Conservation (phyloP, 495 filamentous ascomycete genomes). For the Entonaema liquescens region DNA sequence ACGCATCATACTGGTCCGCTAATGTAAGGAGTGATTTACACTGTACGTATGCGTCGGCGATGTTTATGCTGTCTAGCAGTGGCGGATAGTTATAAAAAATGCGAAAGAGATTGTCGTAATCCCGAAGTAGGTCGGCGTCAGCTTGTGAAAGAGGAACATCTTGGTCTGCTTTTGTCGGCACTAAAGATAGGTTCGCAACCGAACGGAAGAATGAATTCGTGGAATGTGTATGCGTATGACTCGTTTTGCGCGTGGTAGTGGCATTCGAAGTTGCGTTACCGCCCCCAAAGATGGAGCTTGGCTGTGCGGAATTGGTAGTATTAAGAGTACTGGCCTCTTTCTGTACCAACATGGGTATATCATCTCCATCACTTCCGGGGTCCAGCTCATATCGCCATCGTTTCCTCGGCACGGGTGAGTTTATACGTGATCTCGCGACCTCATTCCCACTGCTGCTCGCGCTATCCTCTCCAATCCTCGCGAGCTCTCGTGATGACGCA, state of each 20-base stretch:
- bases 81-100: slow-evolving; percentile 93
- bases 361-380: slow-evolving; percentile 73
- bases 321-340: slow-evolving; percentile 57
- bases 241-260: slow-evolving; percentile 38
- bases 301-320: slow-evolving; percentile 25
- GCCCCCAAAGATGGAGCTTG: slow-evolving; percentile 56
- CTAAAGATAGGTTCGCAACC: slow-evolving; percentile 78
- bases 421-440: slow-evolving; percentile 33
- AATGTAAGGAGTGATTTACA: slow-evolving; percentile 86
- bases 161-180: slow-evolving; percentile 41
- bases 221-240: slow-evolving; percentile 63
- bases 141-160: slow-evolving; percentile 57
- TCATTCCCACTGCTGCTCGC: slow-evolving; percentile 42
- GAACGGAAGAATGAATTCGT: slow-evolving; percentile 83
- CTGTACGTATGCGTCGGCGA: slow-evolving; percentile 88
- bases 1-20: slow-evolving; percentile 91
- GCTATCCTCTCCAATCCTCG: slow-evolving; percentile 67
- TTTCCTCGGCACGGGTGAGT: slow-evolving; percentile 57
- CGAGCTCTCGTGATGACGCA: slow-evolving; percentile 50
- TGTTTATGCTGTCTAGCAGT: slow-evolving; percentile 79
- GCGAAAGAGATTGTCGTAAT: slow-evolving; percentile 93
- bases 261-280: slow-evolving; percentile 41
- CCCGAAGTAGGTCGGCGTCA: slow-evolving; percentile 76
- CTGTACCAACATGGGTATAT: slow-evolving; percentile 88
- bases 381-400: slow-evolving; percentile 90